A percentile compares a stretch with the other conserved stretches of the same genome.
Conservation (phyloP, 495 filamentous ascomycete species). For the Tuber borchii region DNA sequence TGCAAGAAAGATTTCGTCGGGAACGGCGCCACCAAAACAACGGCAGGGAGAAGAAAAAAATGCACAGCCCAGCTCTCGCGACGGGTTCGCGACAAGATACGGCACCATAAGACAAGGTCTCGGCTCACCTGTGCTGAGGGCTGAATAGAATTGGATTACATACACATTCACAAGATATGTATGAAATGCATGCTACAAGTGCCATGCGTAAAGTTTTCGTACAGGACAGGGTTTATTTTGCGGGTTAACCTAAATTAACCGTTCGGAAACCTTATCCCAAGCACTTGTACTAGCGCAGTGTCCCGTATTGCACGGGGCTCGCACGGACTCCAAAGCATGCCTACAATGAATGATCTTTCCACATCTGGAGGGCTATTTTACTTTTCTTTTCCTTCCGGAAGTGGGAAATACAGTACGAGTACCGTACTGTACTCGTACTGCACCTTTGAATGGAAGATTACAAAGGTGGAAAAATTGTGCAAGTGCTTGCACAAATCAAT, state of each 20-base stretch:
- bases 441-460: not conserved
- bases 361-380: not conserved
- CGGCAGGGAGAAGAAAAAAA: constrained; percentile 8
- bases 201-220: too few relatives aligned
- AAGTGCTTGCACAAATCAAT: not conserved
- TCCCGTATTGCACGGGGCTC: not conserved
- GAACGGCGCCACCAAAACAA: constrained; percentile 6
- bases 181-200: not conserved
- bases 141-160: not conserved
- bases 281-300: too few relatives aligned
- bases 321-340: not conserved
- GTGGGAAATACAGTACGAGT: not conserved
- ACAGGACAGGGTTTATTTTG: too few relatives aligned
- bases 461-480: not conserved
- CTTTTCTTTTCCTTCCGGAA: not conserved
- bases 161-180: not conserved
- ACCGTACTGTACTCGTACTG: not conserved
- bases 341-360: not conserved
- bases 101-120: not conserved
- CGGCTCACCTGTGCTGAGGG: not conserved
- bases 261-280: too few relatives aligned
- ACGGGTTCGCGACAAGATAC: not conserved
- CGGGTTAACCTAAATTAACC: too few relatives aligned
- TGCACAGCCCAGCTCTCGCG: not conserved
- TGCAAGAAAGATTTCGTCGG: constrained; percentile 10